phyloP scores from a whole-genome alignment of 2,329 filamentous ascomycete species.

The Cladobotryum mycophilum region DNA sequence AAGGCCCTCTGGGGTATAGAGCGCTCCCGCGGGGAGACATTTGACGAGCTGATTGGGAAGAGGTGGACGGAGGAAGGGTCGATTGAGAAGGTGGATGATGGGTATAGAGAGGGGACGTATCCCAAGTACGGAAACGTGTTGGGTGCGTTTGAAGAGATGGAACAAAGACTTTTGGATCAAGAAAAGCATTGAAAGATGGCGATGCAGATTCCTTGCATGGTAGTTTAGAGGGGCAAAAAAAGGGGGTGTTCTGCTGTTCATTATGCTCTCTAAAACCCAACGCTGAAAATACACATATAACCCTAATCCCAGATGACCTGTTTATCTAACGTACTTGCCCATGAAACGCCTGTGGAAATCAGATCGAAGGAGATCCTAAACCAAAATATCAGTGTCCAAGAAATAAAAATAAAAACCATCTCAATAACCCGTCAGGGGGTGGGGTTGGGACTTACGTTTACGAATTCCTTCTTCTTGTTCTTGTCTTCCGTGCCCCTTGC shows the following conservation, averaged over 20 bases:
- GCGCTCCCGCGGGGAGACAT: constrained; percentile 61
- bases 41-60: constrained; percentile 78
- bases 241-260: constrained; percentile 1
- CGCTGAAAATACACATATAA: neutral
- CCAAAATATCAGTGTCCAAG: neutral
- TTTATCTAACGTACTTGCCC: constrained; percentile 58
- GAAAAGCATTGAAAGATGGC: constrained; percentile 16
- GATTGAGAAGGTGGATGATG: constrained; percentile 74
- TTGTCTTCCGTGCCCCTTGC: constrained; percentile 90
- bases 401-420: constrained; percentile 2
- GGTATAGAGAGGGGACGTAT: constrained; percentile 70
- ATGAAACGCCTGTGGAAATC: constrained; percentile 99
- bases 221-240: neutral
- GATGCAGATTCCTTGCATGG: constrained; percentile 11
- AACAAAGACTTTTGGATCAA: constrained; percentile 53
- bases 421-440: neutral
- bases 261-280: neutral
- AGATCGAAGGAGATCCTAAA: constrained; percentile 75
- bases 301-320: constrained; percentile 5
- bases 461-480: constrained; percentile 85
- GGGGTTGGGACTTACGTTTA: constrained; percentile 62
- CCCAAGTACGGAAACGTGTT: constrained; percentile 72
- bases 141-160: constrained; percentile 70
- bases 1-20: constrained; percentile 93
- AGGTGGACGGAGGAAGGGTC: constrained; percentile 83